These are phyloP conservation scores for Aspergillus cejpii DNA, from an alignment of 2,329 filamentous ascomycete species.

Conservation along the genomic window DNA sequence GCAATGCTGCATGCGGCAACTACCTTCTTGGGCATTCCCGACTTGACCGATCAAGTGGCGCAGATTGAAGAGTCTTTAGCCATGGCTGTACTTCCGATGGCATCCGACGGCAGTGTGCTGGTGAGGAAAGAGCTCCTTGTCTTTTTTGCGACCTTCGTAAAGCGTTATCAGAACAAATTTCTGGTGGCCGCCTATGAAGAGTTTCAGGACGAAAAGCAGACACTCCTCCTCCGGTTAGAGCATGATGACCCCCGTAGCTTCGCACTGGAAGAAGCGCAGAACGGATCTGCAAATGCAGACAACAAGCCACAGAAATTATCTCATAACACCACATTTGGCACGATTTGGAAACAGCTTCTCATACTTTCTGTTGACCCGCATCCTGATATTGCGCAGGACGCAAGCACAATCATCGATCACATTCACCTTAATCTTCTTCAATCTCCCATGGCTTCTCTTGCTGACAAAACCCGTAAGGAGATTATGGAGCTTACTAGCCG, in stretches of 20 bases:
- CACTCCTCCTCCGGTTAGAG: constrained; percentile 51
- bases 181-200: constrained; percentile 88
- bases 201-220: constrained; percentile 72
- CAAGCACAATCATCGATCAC: constrained; percentile 76
- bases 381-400: constrained; percentile 82
- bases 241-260: constrained; percentile 20
- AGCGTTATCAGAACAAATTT: constrained; percentile 87
- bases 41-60: constrained; percentile 83
- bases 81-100: constrained; percentile 82
- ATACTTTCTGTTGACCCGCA: constrained; percentile 91
- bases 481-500: constrained; percentile 34
- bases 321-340: constrained; percentile 83
- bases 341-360: constrained; percentile 88
- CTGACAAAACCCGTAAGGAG: constrained; percentile 68
- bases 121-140: constrained; percentile 89
- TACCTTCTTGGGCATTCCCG: constrained; percentile 87
- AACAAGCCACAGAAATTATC: constrained; percentile 44
- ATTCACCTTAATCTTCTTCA: constrained; percentile 70
- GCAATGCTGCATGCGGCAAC: constrained; percentile 91
- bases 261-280: constrained; percentile 15
- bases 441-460: constrained; percentile 65
- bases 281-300: constrained; percentile 21
- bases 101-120: constrained; percentile 86
- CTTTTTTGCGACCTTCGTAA: constrained; percentile 86
- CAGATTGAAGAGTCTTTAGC: constrained; percentile 87